Conservation (phyloP, 2,329 filamentous ascomycete genomes). For the Paracorniculantispora psalliotae region DNA sequence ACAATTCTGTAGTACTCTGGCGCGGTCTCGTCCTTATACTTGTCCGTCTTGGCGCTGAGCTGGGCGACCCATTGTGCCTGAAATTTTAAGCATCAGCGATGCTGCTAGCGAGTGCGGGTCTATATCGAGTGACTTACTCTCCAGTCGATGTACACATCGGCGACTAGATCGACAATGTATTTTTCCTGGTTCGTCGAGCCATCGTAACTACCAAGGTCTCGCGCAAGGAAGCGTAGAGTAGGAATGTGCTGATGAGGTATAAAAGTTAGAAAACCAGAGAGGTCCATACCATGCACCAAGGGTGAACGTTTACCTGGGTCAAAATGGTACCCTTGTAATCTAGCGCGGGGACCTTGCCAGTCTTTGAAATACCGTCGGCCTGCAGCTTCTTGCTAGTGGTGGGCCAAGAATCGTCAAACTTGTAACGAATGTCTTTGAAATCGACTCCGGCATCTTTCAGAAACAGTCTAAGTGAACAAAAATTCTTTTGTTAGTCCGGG, state of each 20-base stretch:
- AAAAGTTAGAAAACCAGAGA: neutral
- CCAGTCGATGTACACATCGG: slow-evolving; percentile 37
- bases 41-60: slow-evolving; percentile 20
- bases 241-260: slow-evolving; percentile 22
- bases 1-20: slow-evolving; percentile 28
- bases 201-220: slow-evolving; percentile 31
- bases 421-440: slow-evolving; percentile 23
- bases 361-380: slow-evolving; percentile 23
- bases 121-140: slow-evolving; percentile 29
- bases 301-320: slow-evolving; percentile 16
- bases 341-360: slow-evolving; percentile 30
- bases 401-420: slow-evolving; percentile 25
- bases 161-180: slow-evolving; percentile 31
- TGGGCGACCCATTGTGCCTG: slow-evolving; percentile 24
- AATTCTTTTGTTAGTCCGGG: neutral
- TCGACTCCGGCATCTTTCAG: slow-evolving; percentile 17
- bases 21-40: slow-evolving; percentile 27
- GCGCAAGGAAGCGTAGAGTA: slow-evolving; percentile 32
- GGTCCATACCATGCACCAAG: neutral
- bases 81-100: neutral
- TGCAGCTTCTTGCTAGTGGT: slow-evolving; percentile 35
- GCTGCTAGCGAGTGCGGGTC: too few species aligned
- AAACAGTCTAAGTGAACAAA: neutral
- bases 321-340: slow-evolving; percentile 30
- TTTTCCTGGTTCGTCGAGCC: slow-evolving; percentile 32